Evolutionary conservation across 257 asterid species (phyloP).

Genomic region (Forsythia viridissima): DNA sequence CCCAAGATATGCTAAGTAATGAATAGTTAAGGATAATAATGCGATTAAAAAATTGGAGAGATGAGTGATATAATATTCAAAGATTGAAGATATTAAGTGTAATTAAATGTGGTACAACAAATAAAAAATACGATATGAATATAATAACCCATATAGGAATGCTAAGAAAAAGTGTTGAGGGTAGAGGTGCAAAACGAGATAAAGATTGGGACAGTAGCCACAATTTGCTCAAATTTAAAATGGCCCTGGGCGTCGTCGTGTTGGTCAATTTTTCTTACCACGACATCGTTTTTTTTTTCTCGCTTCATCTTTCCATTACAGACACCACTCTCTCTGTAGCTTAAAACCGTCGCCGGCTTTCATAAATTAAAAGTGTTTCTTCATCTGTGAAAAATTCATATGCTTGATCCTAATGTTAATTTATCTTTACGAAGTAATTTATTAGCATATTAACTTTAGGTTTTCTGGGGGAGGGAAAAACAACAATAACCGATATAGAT

Average conservation of each 20-base stretch:
- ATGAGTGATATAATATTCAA: no score
- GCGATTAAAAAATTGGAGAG: no score
- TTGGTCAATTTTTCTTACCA: background rate
- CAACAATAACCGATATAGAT: background rate
- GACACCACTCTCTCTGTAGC: background rate
- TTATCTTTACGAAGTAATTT: background rate
- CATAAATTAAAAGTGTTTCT: background rate
- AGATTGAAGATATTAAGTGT: no score
- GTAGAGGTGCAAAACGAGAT: background rate
- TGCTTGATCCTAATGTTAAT: background rate
- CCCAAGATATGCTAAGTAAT: no score
- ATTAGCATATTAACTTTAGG: background rate
- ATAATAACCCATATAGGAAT: no score
- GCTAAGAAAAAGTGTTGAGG: background rate
- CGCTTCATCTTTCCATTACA: background rate
- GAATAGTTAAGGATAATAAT: no score
- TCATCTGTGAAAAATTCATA: background rate
- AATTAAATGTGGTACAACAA: no score
- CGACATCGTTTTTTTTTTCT: background rate
- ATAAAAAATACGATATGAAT: no score
- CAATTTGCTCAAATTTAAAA: background rate
- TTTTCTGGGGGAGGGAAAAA: background rate
- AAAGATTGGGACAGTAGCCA: background rate
- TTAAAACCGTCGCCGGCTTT: background rate
- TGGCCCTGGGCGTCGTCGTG: background rate